Conservation (phyloP, 495 filamentous ascomycete genomes). For the Aspergillus egyptiacus region DNA sequence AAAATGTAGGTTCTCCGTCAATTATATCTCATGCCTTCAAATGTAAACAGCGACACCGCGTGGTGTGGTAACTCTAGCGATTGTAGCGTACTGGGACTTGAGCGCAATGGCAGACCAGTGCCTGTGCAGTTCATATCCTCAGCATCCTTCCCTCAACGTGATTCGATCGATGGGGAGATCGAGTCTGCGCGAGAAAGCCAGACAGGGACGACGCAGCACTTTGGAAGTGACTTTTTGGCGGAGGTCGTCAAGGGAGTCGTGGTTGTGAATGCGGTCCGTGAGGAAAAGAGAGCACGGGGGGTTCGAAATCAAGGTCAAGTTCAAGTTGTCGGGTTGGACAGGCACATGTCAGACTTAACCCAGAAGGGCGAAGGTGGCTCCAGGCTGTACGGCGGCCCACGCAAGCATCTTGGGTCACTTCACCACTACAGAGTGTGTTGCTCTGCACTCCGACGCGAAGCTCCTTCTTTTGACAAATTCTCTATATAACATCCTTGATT, state of each 20-base stretch:
- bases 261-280: constrained; percentile 9
- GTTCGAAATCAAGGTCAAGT: constrained; percentile 9
- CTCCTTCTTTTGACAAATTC: neutral
- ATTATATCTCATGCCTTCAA: constrained; percentile 29
- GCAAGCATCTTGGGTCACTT: constrained; percentile 14
- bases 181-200: constrained; percentile 14
- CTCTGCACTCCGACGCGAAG: neutral
- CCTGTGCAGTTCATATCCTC: constrained; percentile 46
- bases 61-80: constrained; percentile 18
- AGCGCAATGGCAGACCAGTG: constrained; percentile 44
- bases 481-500: neutral
- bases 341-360: constrained; percentile 27
- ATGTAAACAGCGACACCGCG: constrained; percentile 18
- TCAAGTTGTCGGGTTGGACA: constrained; percentile 19
- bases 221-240: neutral
- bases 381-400: constrained; percentile 18
- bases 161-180: constrained; percentile 13
- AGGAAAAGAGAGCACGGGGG: constrained; percentile 20
- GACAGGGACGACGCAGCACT: constrained; percentile 5
- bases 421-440: neutral
- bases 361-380: constrained; percentile 14
- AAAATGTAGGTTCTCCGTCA: constrained; percentile 18
- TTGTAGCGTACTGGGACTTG: constrained; percentile 38
- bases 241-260: constrained; percentile 2
- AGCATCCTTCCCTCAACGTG: constrained; percentile 31